Conservation (phyloP, 192 early-diverging fungal genomes). For the Haplosporangium gracile region DNA sequence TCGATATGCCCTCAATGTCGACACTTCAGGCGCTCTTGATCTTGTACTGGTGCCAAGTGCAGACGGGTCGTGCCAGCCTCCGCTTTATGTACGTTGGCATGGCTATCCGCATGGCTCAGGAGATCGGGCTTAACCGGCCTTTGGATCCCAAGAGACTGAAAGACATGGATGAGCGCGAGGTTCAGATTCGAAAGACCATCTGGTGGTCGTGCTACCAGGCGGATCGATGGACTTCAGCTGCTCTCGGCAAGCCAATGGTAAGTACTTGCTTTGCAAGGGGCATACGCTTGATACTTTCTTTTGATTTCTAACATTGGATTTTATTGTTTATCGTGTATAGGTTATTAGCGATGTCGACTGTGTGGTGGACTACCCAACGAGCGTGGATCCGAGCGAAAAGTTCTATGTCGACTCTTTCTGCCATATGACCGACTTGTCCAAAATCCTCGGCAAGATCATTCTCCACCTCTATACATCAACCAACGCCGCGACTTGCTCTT, state of each 20-base stretch:
- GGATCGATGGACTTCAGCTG: conserved; percentile 55
- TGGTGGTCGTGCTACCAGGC: conserved; percentile 58
- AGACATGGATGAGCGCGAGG: conserved; percentile 38
- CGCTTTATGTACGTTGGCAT: conserved; percentile 57
- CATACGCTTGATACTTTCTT: background rate
- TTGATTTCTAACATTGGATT: background rate
- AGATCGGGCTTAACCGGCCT: conserved; percentile 55
- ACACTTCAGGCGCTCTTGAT: conserved; percentile 60
- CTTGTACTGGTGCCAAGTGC: conserved; percentile 55
- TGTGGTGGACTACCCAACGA: conserved; percentile 42
- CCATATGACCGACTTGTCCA: conserved; percentile 41
- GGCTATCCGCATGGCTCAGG: conserved; percentile 62
- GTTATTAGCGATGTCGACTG: conserved; percentile 53
- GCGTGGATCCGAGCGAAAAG: conserved; percentile 20
- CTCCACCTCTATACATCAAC: conserved; percentile 45
- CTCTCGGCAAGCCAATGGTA: conserved; percentile 55
- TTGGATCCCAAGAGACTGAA: conserved; percentile 29
- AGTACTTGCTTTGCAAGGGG: background rate
- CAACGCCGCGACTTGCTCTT: conserved; percentile 42
- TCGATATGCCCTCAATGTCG: conserved; percentile 58
- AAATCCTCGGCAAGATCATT: conserved; percentile 48
- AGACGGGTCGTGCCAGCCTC: conserved; percentile 53
- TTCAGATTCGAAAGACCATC: conserved; percentile 51
- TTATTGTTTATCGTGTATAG: background rate
- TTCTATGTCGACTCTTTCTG: conserved; percentile 22